Conservation (phyloP, 176 grass and related monocot genomes). For the Eleusine coracana region DNA sequence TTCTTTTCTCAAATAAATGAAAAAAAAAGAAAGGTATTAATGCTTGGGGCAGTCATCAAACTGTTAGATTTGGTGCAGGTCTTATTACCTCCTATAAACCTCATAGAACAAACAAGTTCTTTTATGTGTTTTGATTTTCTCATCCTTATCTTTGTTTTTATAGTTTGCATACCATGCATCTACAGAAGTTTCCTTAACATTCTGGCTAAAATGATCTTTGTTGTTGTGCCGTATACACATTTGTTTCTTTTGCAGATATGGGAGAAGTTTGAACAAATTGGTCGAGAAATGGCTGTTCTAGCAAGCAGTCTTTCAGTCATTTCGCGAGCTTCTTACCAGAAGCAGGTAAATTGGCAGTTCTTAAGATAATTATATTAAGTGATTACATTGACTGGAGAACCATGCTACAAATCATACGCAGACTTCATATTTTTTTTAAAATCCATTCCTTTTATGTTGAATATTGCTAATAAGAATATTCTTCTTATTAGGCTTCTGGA, state of each 20-base stretch:
- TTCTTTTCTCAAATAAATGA: slow-evolving; percentile 24
- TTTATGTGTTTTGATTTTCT: slow-evolving; percentile 25
- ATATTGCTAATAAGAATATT: slow-evolving; percentile 26
- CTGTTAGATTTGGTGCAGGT: slow-evolving; percentile 13
- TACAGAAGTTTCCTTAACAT: slow-evolving; percentile 19
- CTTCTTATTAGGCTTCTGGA: slow-evolving; percentile 61
- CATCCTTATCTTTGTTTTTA: not conserved
- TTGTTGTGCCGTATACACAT: not conserved
- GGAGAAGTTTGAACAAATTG: slow-evolving; percentile 68
- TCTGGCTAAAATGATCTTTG: not conserved
- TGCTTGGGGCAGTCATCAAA: not conserved
- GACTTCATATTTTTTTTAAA: slow-evolving; percentile 18
- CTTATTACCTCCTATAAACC: slow-evolving; percentile 1
- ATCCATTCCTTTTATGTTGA: slow-evolving; percentile 34
- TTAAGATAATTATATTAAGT: slow-evolving; percentile 1
- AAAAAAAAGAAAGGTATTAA: not conserved
- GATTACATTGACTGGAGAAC: not conserved
- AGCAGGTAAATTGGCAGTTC: slow-evolving; percentile 60
- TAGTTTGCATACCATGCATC: slow-evolving; percentile 1
- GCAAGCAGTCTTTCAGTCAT: slow-evolving; percentile 64
- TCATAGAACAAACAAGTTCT: not conserved
- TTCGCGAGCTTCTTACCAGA: slow-evolving; percentile 67
- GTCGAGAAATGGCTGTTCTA: slow-evolving; percentile 64
- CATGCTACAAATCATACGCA: not conserved
- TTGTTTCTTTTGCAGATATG: slow-evolving; percentile 61